These are phyloP conservation scores for Herpetomonas samuelpessoai DNA, from an alignment of 208 protist genomes.

Conservation along the genomic window DNA sequence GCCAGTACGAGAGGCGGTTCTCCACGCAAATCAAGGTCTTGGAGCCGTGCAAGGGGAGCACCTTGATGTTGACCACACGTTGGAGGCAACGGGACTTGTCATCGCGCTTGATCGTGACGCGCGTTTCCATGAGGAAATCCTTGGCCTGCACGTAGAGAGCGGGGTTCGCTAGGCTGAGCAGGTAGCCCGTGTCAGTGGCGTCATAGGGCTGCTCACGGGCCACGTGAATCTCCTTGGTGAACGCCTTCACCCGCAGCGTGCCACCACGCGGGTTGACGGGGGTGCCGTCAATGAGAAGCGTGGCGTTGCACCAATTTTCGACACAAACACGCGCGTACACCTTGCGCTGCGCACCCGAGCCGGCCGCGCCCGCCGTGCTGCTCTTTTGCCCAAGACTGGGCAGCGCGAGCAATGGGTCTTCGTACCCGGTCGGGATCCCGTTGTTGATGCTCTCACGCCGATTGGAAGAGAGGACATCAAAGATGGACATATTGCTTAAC, in stretches of 20 bases:
- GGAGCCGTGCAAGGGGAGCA: slow-evolving; percentile 63
- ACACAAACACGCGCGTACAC: slow-evolving; percentile 46
- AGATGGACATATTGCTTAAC: slow-evolving; percentile 22
- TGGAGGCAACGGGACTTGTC: slow-evolving; percentile 32
- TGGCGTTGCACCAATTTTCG: slow-evolving; percentile 50
- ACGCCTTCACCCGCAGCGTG: slow-evolving; percentile 33
- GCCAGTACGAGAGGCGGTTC: slow-evolving; percentile 52
- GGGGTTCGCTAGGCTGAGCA: slow-evolving; percentile 47
- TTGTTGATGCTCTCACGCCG: background rate
- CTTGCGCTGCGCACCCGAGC: background rate
- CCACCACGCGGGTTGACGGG: slow-evolving; percentile 37
- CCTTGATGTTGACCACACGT: slow-evolving; percentile 51
- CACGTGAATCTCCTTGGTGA: slow-evolving; percentile 17
- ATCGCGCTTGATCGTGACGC: slow-evolving; percentile 32
- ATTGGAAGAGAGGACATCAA: slow-evolving; percentile 18
- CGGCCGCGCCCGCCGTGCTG: background rate
- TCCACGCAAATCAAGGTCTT: slow-evolving; percentile 72
- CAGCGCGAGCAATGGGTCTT: background rate
- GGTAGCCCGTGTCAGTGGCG: slow-evolving; percentile 26
- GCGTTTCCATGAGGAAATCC: slow-evolving; percentile 58
- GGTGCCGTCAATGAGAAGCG: slow-evolving; percentile 27
- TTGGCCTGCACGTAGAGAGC: slow-evolving; percentile 49
- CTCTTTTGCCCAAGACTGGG: too few relatives aligned
- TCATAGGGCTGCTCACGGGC: slow-evolving; percentile 20
- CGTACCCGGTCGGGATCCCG: background rate